phyloP scores from a whole-genome alignment of 108 stramenopile species.

The Skeletonema potamos region DNA sequence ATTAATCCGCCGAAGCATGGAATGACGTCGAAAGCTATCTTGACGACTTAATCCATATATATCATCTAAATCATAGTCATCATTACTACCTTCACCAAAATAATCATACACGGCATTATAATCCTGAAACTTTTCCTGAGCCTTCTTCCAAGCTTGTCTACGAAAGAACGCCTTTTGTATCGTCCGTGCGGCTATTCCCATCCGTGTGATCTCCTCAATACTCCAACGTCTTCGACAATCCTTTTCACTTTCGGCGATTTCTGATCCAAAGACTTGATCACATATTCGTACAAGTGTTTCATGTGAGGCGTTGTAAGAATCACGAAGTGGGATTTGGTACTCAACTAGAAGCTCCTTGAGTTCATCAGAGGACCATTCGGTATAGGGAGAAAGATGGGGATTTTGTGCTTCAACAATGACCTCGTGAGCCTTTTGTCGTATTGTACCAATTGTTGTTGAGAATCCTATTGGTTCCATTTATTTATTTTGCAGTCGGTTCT shows the following conservation, averaged over 20 bases:
- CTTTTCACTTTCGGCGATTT: slow-evolving; percentile 24
- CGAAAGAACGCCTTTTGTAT: slow-evolving; percentile 47
- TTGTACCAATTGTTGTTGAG: not conserved
- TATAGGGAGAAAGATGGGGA: slow-evolving; percentile 40
- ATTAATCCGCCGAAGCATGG: slow-evolving; percentile 33
- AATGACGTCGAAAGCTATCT: slow-evolving; percentile 6
- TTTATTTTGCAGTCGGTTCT: not conserved
- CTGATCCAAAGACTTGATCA: slow-evolving; percentile 43
- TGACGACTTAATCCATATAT: slow-evolving; percentile 2
- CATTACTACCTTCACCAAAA: not conserved
- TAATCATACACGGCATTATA: slow-evolving; percentile 10
- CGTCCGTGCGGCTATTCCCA: slow-evolving; percentile 31
- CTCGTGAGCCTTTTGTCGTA: not conserved
- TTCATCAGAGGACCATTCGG: slow-evolving; percentile 45
- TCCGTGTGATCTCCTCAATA: slow-evolving; percentile 32
- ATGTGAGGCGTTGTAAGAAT: slow-evolving; percentile 48
- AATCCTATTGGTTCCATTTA: not conserved
- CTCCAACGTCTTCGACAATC: slow-evolving; percentile 10
- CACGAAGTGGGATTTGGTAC: slow-evolving; percentile 48
- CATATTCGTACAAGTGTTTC: slow-evolving; percentile 55
- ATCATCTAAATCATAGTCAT: slow-evolving; percentile 4
- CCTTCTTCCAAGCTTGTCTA: slow-evolving; percentile 21
- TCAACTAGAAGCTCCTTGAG: slow-evolving; percentile 47
- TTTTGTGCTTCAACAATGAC: slow-evolving; percentile 26
- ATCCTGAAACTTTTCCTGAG: not conserved